Evolutionary conservation across 306 rosid genomes (phyloP).

Genomic region (Acacia melanoxylon): DNA sequence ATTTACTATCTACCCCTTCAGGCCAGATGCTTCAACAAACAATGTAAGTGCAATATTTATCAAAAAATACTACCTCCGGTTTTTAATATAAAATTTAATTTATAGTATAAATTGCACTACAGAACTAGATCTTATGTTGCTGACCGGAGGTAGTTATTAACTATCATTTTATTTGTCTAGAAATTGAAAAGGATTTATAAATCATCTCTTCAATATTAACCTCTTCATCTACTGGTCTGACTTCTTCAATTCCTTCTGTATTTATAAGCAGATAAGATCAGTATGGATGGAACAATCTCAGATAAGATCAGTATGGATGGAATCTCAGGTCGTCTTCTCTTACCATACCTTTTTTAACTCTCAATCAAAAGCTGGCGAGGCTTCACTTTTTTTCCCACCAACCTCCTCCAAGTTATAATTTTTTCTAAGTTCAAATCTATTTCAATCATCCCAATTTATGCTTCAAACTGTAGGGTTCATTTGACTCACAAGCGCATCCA

Average conservation of each 20-base stretch:
- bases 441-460: not conserved
- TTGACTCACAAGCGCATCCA: not conserved
- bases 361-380: not conserved
- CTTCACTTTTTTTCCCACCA: not conserved
- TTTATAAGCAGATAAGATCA: not conserved
- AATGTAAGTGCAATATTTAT: not conserved
- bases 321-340: not conserved
- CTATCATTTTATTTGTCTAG: not conserved
- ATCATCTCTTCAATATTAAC: not conserved
- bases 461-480: not conserved
- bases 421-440: not conserved
- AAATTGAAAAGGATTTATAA: not conserved
- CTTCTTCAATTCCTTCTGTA: not conserved
- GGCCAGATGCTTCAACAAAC: not conserved
- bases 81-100: too few relatives aligned
- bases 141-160: too few relatives aligned
- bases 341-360: not conserved
- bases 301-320: not conserved
- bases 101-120: too few relatives aligned
- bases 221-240: not conserved
- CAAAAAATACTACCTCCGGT: too few relatives aligned
- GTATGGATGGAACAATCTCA: conserved; percentile 2
- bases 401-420: not conserved
- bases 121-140: too few relatives aligned
- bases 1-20: conserved; percentile 32